Conservation (phyloP, 768 basidiomycete genomes). For the Lyophyllum decastes region DNA sequence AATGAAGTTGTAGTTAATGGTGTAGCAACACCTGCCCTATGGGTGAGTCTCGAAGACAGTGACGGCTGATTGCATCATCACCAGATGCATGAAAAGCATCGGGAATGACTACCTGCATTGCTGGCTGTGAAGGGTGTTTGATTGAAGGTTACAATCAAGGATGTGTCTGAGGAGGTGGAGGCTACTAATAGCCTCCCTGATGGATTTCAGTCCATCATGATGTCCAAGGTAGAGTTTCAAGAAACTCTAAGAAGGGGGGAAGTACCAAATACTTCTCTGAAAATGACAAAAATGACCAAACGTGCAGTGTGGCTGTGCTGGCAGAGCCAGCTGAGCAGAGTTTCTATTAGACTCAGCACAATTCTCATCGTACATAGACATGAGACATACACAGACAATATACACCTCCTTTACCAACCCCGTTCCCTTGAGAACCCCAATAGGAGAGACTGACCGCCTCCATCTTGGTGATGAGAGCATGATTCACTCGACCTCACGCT, state of each 20-base stretch:
- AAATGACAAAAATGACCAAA: too few relatives aligned
- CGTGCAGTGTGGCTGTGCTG: background rate
- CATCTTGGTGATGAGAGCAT: too few relatives aligned
- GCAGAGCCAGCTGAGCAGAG: background rate
- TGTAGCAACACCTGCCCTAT: background rate
- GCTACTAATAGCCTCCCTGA: background rate
- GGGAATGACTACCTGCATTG: background rate
- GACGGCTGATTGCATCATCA: background rate
- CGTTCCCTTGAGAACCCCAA: too few relatives aligned
- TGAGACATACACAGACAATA: too few relatives aligned
- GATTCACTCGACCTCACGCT: too few relatives aligned
- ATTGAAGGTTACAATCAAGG: background rate
- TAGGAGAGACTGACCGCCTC: too few relatives aligned
- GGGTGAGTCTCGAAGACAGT: background rate
- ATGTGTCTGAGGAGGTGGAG: background rate
- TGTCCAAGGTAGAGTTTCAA: background rate
- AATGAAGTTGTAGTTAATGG: constrained; percentile 16
- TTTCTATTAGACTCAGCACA: background rate
- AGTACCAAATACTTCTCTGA: too few relatives aligned
- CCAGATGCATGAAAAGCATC: constrained; percentile 1
- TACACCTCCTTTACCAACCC: too few relatives aligned
- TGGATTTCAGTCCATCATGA: background rate
- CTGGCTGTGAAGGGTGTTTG: too few relatives aligned
- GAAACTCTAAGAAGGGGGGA: constrained; percentile 4
- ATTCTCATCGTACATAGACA: too few relatives aligned